Percentiles rank a stretch among this genome's conserved stretches.
Evolutionary conservation across 2,329 filamentous ascomycete genomes (phyloP).

Genomic region (Exophiala bonariae): DNA sequence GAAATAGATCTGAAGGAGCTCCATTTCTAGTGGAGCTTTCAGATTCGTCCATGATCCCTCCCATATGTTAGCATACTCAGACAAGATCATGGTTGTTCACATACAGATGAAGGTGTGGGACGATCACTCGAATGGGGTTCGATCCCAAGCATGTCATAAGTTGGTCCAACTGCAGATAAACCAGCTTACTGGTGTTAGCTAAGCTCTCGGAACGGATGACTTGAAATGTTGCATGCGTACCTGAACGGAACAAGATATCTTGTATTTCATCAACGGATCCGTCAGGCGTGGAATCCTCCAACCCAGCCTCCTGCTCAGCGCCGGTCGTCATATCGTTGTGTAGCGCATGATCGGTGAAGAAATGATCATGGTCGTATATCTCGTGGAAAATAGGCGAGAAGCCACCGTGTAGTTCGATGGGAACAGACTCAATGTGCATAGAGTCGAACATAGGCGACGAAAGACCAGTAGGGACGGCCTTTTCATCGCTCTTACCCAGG

Average conservation of each 20-base stretch:
- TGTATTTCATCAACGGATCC: neutral
- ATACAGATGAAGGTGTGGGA: neutral
- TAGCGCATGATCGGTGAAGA: neutral
- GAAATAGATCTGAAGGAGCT: slow-evolving; percentile 4
- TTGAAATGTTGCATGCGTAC: neutral
- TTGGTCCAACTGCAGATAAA: neutral
- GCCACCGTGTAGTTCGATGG: neutral
- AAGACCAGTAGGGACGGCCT: neutral
- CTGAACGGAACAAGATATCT: neutral
- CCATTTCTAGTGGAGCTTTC: neutral
- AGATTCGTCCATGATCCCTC: neutral
- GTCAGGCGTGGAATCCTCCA: neutral
- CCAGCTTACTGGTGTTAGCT: neutral
- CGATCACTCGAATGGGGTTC: neutral
- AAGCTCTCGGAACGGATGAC: neutral
- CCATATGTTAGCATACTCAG: neutral
- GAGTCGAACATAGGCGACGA: neutral
- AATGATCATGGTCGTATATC: neutral
- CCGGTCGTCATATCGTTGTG: neutral
- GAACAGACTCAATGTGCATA: neutral
- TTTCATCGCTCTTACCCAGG: too few species aligned
- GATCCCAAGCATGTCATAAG: neutral
- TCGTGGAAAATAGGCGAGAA: slow-evolving; percentile 1
- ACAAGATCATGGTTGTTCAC: neutral
- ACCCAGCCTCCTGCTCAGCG: too few species aligned